phyloP scores from a whole-genome alignment of 495 filamentous ascomycete species.

The Hypoxylon crocopeplum region DNA sequence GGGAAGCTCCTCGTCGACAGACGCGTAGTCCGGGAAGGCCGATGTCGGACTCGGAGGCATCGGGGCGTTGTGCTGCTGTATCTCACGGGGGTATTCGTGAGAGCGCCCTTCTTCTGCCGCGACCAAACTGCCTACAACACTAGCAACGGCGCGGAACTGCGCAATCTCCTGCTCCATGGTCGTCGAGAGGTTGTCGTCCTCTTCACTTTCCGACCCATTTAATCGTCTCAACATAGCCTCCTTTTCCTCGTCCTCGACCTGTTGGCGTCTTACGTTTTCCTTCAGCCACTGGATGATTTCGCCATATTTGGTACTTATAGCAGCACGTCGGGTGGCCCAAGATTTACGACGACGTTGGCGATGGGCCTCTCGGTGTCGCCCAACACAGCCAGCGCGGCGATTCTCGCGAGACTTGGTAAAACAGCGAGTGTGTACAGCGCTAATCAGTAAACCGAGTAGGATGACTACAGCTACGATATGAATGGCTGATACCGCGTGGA shows the following conservation, averaged over 20 bases:
- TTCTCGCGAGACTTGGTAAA: slow-evolving; percentile 50
- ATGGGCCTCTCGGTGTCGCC: slow-evolving; percentile 41
- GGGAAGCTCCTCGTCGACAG: slow-evolving; percentile 46
- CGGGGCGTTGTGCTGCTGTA: slow-evolving; percentile 12
- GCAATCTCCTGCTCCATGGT: slow-evolving; percentile 55
- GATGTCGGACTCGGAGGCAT: slow-evolving; percentile 37
- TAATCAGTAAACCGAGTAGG: slow-evolving; percentile 44
- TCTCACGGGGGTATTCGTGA: slow-evolving; percentile 9
- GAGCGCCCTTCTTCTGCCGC: slow-evolving; percentile 50
- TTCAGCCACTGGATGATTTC: slow-evolving; percentile 24
- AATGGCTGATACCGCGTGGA: slow-evolving; percentile 13
- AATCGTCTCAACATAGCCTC: slow-evolving; percentile 38
- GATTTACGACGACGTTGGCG: slow-evolving; percentile 37
- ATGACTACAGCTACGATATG: slow-evolving; percentile 38
- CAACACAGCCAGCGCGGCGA: slow-evolving; percentile 47
- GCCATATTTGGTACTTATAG: slow-evolving; percentile 19
- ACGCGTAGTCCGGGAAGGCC: slow-evolving; percentile 39
- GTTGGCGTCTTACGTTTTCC: slow-evolving; percentile 12
- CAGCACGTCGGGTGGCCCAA: slow-evolving; percentile 9
- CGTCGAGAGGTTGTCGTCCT: slow-evolving; percentile 40
- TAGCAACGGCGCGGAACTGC: slow-evolving; percentile 54
- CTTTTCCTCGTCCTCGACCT: slow-evolving; percentile 47
- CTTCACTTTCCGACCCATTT: slow-evolving; percentile 29
- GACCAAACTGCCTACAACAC: slow-evolving; percentile 53
- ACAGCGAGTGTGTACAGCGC: slow-evolving; percentile 40